Conservation (phyloP, 2,329 filamentous ascomycete species). For the Ascochyta fabae region DNA sequence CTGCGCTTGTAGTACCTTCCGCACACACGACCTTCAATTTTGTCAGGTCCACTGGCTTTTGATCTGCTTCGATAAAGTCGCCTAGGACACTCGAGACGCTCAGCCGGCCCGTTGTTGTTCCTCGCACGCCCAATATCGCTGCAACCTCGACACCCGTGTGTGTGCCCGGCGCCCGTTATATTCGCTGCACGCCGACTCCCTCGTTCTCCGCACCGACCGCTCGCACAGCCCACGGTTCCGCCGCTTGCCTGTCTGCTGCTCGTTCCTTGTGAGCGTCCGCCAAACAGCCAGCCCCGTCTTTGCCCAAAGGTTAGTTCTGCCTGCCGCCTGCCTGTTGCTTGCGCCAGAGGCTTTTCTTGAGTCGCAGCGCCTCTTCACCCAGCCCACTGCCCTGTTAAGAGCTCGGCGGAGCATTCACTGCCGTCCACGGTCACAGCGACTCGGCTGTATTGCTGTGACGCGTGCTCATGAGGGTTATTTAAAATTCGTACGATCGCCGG, state of each 20-base stretch:
- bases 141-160: slow-evolving; percentile 28
- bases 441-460: slow-evolving; percentile 1
- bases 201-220: slow-evolving; percentile 19
- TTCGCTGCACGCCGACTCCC: slow-evolving; percentile 22
- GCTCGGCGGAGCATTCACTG: slow-evolving; percentile 3
- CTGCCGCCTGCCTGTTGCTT: slow-evolving; percentile 21
- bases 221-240: slow-evolving; percentile 14
- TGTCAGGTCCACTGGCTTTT: slow-evolving; percentile 32
- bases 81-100: slow-evolving; percentile 34
- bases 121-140: slow-evolving; percentile 25
- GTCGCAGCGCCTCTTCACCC: slow-evolving; percentile 13
- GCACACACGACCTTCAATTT: slow-evolving; percentile 46
- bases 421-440: slow-evolving; percentile 2
- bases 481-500: slow-evolving; percentile 4
- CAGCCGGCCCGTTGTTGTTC: slow-evolving; percentile 32
- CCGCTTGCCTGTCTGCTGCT: slow-evolving; percentile 16
- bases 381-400: slow-evolving; percentile 7
- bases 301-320: slow-evolving; percentile 37
- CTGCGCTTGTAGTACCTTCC: slow-evolving; percentile 34
- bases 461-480: neutral
- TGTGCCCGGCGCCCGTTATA: slow-evolving; percentile 40
- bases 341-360: slow-evolving; percentile 21
- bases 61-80: slow-evolving; percentile 35
- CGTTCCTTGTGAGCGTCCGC: slow-evolving; percentile 10
- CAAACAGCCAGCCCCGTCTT: slow-evolving; percentile 19